A percentile compares a stretch with the other conserved stretches of the same genome.
phyloP scores from a whole-genome alignment of 108 stramenopile genomes.

The Cyclotella choctawhatcheeana region DNA sequence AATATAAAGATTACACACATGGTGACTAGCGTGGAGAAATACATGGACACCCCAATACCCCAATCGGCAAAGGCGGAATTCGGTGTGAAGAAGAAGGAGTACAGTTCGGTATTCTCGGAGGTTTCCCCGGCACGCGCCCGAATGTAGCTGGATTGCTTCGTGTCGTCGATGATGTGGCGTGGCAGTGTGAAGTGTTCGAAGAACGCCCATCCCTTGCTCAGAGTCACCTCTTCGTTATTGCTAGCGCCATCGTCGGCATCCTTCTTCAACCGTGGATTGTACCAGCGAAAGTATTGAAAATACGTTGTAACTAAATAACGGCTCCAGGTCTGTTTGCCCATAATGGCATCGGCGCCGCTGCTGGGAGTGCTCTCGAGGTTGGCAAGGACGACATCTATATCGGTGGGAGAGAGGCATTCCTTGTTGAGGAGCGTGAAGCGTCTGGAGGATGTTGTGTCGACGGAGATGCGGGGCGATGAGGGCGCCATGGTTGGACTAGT shows the following conservation, averaged over 20 bases:
- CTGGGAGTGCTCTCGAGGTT: neutral
- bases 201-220: slow-evolving; percentile 68
- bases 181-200: slow-evolving; percentile 79
- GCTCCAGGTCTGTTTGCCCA: slow-evolving; percentile 59
- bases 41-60: slow-evolving; percentile 66
- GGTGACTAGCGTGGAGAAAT: slow-evolving; percentile 60
- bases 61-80: slow-evolving; percentile 59
- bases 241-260: slow-evolving; percentile 32
- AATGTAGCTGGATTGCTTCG: slow-evolving; percentile 23
- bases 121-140: slow-evolving; percentile 71
- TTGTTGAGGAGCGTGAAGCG: neutral
- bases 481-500: neutral
- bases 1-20: slow-evolving; percentile 19
- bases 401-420: neutral
- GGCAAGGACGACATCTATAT: neutral
- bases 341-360: neutral
- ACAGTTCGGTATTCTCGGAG: slow-evolving; percentile 60
- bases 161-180: slow-evolving; percentile 19
- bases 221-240: neutral
- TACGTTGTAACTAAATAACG: slow-evolving; percentile 61
- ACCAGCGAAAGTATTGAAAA: slow-evolving; percentile 53
- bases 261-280: slow-evolving; percentile 58
- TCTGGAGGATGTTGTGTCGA: too few relatives aligned
- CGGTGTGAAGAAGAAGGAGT: slow-evolving; percentile 47
- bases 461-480: too few relatives aligned